Percentiles rank a stretch among this genome's conserved stretches.
These are phyloP conservation scores for Triglochin maritima DNA, from an alignment of 106 monocot species.

Conservation along the genomic window DNA sequence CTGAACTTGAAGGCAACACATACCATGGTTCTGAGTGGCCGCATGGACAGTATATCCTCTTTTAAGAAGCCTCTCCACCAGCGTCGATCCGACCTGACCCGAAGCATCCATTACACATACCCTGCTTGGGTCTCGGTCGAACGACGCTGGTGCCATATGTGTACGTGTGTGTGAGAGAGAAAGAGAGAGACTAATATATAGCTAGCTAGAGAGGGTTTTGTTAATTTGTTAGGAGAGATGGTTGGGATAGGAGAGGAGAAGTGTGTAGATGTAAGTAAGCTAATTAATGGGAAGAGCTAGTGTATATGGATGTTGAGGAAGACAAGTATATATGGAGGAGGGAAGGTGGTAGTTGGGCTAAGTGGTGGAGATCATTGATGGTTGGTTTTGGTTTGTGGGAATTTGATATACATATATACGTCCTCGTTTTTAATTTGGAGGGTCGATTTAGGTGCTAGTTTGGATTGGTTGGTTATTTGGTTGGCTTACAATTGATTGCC, in stretches of 20 bases:
- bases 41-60: slow-evolving; percentile 82
- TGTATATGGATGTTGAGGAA: too few species aligned
- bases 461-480: too few species aligned
- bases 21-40: slow-evolving; percentile 35
- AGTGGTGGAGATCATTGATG: too few species aligned
- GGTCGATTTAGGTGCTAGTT: too few species aligned
- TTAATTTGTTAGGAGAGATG: neutral
- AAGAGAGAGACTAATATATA: neutral
- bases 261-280: neutral
- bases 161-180: neutral
- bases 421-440: too few species aligned
- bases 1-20: neutral
- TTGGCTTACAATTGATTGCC: too few species aligned
- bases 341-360: too few species aligned
- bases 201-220: neutral
- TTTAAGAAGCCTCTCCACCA: slow-evolving; percentile 56
- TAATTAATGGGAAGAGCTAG: neutral
- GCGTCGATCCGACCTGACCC: slow-evolving; percentile 33
- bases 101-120: slow-evolving; percentile 91
- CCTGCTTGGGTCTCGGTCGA: slow-evolving; percentile 14
- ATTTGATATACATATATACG: too few species aligned
- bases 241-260: neutral
- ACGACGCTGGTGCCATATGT: slow-evolving; percentile 4
- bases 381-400: too few species aligned
- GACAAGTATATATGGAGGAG: too few species aligned